Evolutionary conservation across 345 rosid species (phyloP), one percentile per base, ranked within the genome.

Genomic region (Melastoma malabathricum): DNA sequence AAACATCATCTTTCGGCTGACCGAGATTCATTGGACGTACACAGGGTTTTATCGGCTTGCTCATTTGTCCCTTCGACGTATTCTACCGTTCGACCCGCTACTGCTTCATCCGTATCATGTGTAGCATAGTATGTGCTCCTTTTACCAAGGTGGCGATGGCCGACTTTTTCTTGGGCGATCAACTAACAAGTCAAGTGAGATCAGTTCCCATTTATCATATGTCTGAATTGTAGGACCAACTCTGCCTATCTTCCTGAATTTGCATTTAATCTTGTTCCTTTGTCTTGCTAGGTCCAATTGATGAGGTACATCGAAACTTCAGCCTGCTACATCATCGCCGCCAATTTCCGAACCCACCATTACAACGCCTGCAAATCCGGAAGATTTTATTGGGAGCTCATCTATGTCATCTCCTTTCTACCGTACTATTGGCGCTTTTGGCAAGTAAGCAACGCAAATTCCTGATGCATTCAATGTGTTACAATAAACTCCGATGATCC

Each of bases 141-240:
- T 79, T 92, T 57, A 83, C 75, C 62, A 87, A 75, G 88, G 98
- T 86, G 63, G 57, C 80, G 71, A 69, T 92, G 93, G 97, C 77
- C 9, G 98, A 92, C 54, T 84, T 88, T 58, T 88, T 92, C 80
- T 87, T 92, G 97, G 98, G 94, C 6, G 98, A 87, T 69, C 98
- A 92, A 57, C 90, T 92, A 23, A 84, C 95, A 14, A 92, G 97
- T 57, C 98, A 92, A 95, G 98, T 90, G 66, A 66, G 10, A 10
- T 25, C 34, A 19, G 14, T 17, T 27, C 31, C 31, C 31, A 27
- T 27, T 54, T 25, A 59, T 53, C 44, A 22, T 25, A 44, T 0
- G 13, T 27, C 31, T 2, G 6, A 27, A 27, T 27, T 27, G 31
- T 27, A 27, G 31, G 31, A 27, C 31, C 6, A 27, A 27, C 6